These are phyloP conservation scores for Blastobotrys capitulatus DNA, from an alignment of 1,139 yeast genomes.

Conservation along the genomic window DNA sequence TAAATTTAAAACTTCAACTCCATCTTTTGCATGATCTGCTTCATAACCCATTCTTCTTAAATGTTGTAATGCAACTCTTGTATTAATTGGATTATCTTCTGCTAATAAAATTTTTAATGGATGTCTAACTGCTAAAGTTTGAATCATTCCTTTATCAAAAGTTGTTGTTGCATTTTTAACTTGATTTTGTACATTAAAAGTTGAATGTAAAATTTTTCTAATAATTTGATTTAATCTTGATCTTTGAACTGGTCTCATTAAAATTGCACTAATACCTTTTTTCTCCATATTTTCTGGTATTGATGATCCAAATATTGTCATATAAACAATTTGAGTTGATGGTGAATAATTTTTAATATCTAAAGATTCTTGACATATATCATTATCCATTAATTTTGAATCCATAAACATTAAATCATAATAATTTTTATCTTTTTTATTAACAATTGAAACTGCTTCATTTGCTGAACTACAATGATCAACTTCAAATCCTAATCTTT, in stretches of 20 bases:
- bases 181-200: slow-evolving; percentile 22
- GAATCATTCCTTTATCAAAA: slow-evolving; percentile 24
- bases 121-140: slow-evolving; percentile 31
- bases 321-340: slow-evolving; percentile 21
- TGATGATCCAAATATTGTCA: slow-evolving; percentile 27
- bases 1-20: slow-evolving; percentile 44
- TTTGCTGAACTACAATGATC: slow-evolving; percentile 20
- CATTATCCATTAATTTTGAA: slow-evolving; percentile 21
- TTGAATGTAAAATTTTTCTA: slow-evolving; percentile 21
- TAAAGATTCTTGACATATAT: slow-evolving; percentile 18
- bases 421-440: slow-evolving; percentile 15
- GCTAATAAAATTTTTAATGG: slow-evolving; percentile 48
- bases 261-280: slow-evolving; percentile 25
- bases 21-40: slow-evolving; percentile 54
- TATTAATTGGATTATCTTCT: slow-evolving; percentile 49
- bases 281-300: slow-evolving; percentile 24
- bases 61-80: slow-evolving; percentile 47
- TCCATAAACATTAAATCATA: slow-evolving; percentile 26
- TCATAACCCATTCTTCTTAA: slow-evolving; percentile 48
- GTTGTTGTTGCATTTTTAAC: slow-evolving; percentile 23
- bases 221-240: slow-evolving; percentile 24
- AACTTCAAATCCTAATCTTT: slow-evolving; percentile 36
- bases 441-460: slow-evolving; percentile 18
- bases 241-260: slow-evolving; percentile 28
- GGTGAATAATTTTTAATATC: slow-evolving; percentile 19